Percentiles rank a stretch among this genome's conserved stretches.
Conservation (phyloP, 257 asterid species). For the Penstemon newberryi region DNA sequence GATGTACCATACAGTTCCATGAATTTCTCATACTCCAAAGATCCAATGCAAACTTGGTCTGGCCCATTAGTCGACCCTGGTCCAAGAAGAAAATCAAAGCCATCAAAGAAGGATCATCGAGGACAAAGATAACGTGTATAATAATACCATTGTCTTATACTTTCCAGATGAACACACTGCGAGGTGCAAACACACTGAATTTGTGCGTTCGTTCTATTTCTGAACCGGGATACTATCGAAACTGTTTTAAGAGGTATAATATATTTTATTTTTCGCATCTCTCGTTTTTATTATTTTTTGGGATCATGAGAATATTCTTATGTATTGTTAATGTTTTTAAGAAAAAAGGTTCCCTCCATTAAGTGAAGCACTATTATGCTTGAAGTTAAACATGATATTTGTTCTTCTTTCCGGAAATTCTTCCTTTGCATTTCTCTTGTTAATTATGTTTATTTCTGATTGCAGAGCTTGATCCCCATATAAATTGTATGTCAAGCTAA, state of each 20-base stretch:
- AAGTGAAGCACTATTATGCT: not conserved
- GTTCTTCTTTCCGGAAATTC: not conserved
- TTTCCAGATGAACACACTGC: constrained; percentile 29
- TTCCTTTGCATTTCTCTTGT: not conserved
- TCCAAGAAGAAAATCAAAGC: constrained; percentile 50
- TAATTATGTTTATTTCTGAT: too few relatives aligned
- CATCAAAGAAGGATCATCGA: constrained; percentile 48
- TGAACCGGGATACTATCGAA: constrained; percentile 31
- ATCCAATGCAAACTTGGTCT: constrained; percentile 79
- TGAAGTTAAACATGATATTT: not conserved
- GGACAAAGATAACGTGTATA: constrained; percentile 44
- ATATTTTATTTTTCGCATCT: constrained; percentile 16
- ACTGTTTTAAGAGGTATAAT: constrained; percentile 26
- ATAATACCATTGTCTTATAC: constrained; percentile 21
- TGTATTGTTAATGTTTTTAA: constrained; percentile 7
- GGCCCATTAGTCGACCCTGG: constrained; percentile 74
- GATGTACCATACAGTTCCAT: constrained; percentile 70
- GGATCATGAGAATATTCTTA: constrained; percentile 1
- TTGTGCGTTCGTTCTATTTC: constrained; percentile 26
- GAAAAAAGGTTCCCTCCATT: not conserved
- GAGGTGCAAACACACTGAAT: constrained; percentile 32
- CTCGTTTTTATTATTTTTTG: constrained; percentile 18
- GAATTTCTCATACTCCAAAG: constrained; percentile 74
- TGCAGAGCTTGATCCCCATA: too few relatives aligned
- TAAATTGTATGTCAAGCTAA: too few relatives aligned